phyloP scores from a whole-genome alignment of 176 grass and related monocot species.

The Phoenix dactylifera region DNA sequence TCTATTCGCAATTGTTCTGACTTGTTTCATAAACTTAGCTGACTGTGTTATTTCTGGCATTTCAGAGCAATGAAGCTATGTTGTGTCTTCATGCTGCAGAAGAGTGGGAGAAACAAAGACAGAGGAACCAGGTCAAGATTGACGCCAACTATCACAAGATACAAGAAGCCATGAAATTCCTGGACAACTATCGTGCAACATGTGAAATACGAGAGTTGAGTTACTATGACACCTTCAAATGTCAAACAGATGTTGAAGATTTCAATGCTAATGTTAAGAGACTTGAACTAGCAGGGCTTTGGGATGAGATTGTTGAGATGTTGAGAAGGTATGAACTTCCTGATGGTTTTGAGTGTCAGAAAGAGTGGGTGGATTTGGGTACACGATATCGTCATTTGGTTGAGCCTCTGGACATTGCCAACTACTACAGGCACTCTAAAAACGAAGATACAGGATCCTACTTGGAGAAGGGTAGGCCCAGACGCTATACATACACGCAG shows the following conservation, averaged over 20 bases:
- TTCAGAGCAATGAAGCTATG: conserved; percentile 72
- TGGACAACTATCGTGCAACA: conserved; percentile 52
- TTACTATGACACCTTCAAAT: conserved; percentile 90
- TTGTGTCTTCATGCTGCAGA: conserved; percentile 49
- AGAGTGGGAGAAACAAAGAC: conserved; percentile 87
- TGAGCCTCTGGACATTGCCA: conserved; percentile 94
- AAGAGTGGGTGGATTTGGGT: conserved; percentile 73
- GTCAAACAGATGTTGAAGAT: conserved; percentile 67
- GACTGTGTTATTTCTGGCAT: not conserved
- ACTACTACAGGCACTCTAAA: conserved; percentile 92
- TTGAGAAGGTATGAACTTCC: conserved; percentile 64
- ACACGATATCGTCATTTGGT: conserved; percentile 64
- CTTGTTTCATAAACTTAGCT: no score
- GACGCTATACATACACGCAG: conserved; percentile 77
- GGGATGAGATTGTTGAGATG: conserved; percentile 98
- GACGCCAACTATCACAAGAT: conserved; percentile 71
- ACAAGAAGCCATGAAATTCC: conserved; percentile 40
- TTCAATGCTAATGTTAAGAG: conserved; percentile 79
- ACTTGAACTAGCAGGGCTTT: conserved; percentile 65
- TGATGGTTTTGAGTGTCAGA: conserved; percentile 53
- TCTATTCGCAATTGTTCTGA: no score
- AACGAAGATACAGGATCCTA: conserved; percentile 88
- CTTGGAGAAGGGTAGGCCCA: conserved; percentile 66
- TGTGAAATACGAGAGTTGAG: conserved; percentile 47
- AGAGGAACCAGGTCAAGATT: conserved; percentile 65